Evolutionary conservation across 2,329 filamentous ascomycete species (phyloP).

Genomic region (Trichoderma harzianum): DNA sequence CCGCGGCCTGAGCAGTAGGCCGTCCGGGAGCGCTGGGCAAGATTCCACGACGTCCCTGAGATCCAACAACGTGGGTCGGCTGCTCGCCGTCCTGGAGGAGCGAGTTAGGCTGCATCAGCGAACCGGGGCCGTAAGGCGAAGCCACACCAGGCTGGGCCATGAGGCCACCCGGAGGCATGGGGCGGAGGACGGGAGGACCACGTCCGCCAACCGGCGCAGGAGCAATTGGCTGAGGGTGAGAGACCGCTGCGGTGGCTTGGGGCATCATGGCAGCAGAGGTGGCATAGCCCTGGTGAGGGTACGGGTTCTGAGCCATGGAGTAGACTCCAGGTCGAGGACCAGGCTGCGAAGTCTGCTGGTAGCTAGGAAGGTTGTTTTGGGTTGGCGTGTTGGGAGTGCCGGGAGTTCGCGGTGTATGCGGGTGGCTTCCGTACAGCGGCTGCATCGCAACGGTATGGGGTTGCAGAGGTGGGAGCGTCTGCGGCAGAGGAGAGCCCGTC

Average conservation of each 20-base stretch:
- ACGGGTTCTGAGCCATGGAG: constrained; percentile 56
- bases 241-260: constrained; percentile 62
- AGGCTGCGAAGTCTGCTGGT: constrained; percentile 50
- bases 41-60: constrained; percentile 87
- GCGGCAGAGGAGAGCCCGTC: constrained; percentile 45
- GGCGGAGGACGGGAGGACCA: constrained; percentile 59
- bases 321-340: constrained; percentile 48
- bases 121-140: constrained; percentile 59
- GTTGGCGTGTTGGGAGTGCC: constrained; percentile 62
- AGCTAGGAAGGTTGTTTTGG: constrained; percentile 52
- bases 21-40: constrained; percentile 86
- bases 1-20: constrained; percentile 69
- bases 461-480: constrained; percentile 56
- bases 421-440: constrained; percentile 53
- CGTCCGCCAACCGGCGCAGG: constrained; percentile 62
- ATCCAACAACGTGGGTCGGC: constrained; percentile 89
- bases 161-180: constrained; percentile 67
- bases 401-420: constrained; percentile 60
- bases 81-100: constrained; percentile 58
- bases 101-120: constrained; percentile 54
- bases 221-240: constrained; percentile 73
- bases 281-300: constrained; percentile 53
- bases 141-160: constrained; percentile 56
- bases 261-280: constrained; percentile 61
- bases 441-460: constrained; percentile 43